These are phyloP conservation scores for Capronia americana DNA, from an alignment of 2,329 filamentous ascomycete genomes.

Conservation along the genomic window DNA sequence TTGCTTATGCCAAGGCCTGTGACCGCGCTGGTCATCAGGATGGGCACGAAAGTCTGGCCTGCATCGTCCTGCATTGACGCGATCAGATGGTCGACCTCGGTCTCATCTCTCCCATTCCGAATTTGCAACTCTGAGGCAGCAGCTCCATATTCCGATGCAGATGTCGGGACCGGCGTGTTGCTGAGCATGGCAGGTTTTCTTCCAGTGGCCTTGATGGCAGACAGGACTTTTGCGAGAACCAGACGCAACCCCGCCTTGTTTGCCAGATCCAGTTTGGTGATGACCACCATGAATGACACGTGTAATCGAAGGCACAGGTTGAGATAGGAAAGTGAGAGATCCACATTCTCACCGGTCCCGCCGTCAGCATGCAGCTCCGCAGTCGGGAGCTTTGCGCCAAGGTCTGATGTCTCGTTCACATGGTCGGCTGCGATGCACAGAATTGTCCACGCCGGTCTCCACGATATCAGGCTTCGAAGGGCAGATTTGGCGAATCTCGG, in stretches of 20 bases:
- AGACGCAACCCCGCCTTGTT: constrained; percentile 73
- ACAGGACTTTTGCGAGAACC: constrained; percentile 75
- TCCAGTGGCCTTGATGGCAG: constrained; percentile 76
- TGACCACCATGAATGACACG: constrained; percentile 77
- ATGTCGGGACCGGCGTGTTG: constrained; percentile 16
- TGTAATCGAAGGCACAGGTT: constrained; percentile 82
- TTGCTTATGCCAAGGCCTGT: constrained; percentile 81
- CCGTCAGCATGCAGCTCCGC: constrained; percentile 56
- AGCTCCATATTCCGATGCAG: constrained; percentile 53
- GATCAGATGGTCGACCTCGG: constrained; percentile 65
- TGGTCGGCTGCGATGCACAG: constrained; percentile 86
- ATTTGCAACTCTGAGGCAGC: constrained; percentile 60
- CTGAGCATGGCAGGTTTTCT: constrained; percentile 75
- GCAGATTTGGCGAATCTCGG: constrained; percentile 88
- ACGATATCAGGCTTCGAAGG: constrained; percentile 86
- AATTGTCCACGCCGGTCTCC: constrained; percentile 92
- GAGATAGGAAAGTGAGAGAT: constrained; percentile 79
- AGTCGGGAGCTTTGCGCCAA: constrained; percentile 53
- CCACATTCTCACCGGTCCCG: constrained; percentile 51
- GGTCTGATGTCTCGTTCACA: constrained; percentile 53
- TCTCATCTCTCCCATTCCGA: constrained; percentile 63
- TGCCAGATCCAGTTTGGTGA: constrained; percentile 90
- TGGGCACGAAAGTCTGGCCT: constrained; percentile 69
- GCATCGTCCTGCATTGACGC: constrained; percentile 47
- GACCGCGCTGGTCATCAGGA: constrained; percentile 85